Evolutionary conservation across 108 stramenopile genomes (phyloP), one percentile per base, ranked within the genome.

Genomic region (Nitzschia sp.): DNA sequence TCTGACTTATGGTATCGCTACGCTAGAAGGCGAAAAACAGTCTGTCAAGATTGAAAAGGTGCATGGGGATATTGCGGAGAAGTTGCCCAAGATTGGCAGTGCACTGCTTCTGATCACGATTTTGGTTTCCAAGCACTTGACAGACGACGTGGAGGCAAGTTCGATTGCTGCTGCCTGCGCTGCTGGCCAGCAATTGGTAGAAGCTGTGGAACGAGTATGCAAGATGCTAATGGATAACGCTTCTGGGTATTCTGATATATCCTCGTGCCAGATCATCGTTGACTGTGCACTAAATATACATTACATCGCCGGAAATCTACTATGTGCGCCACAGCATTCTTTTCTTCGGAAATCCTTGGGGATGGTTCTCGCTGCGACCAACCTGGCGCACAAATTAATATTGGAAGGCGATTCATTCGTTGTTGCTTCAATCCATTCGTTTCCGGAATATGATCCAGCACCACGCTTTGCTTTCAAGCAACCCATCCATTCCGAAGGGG

Each of bases 251-350:
- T 51, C 49, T 4, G 49, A 19, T 8, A 4, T 5, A 21, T 4
- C n/a, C 49, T 51, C 21, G 13, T 19, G 4, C 21, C 49, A 51
- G n/a, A 51, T 51, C 49, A 51, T 51, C 49, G 49, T 51, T 5
- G 49, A 51, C 49, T n/a, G 49, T 51, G 49, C 49, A 21, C 21
- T 51, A 19, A 19, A 51, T 23, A 19, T 51, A 19, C 49, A 51
- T 23, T 51, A 51, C 21, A 19, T 19, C 17, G 49, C 21, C 21
- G 49, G 49, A 19, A 17, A n/a, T 5, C 49, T n/a, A 19, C 49
- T 51, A 19, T 51, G 4, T 5, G 21, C 8, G 49, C 21, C 49
- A 5, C 8, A 8, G n/a, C 8, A 51, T 19, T 5, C n/a, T 4
- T 51, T 51, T 23, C 13, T 51, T 51, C 38, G 38, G 13, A 42